These are phyloP conservation scores for Terana coerulea DNA, from an alignment of 768 basidiomycete species.

Conservation along the genomic window DNA sequence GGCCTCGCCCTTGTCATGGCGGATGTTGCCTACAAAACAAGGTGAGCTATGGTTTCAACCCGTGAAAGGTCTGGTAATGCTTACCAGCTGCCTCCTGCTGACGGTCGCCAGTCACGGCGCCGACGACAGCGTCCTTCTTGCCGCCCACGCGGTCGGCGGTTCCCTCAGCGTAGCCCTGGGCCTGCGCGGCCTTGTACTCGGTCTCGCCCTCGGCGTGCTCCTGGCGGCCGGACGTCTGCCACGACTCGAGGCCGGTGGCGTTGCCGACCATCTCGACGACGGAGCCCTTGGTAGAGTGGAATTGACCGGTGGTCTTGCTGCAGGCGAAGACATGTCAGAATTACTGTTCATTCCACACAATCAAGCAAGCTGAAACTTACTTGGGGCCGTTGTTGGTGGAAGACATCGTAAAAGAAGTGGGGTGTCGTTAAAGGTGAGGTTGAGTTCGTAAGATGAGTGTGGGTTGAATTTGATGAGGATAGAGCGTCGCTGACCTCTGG, in stretches of 20 bases:
- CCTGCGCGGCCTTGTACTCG: slow-evolving; percentile 43
- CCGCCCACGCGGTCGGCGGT: slow-evolving; percentile 40
- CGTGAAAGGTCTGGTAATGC: neutral
- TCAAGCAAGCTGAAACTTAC: slow-evolving; percentile 13
- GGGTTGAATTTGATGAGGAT: neutral
- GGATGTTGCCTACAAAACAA: slow-evolving; percentile 40
- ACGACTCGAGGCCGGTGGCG: slow-evolving; percentile 37
- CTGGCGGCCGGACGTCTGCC: slow-evolving; percentile 43
- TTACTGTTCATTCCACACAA: neutral
- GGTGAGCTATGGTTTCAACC: neutral
- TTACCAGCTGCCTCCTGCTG: slow-evolving; percentile 46
- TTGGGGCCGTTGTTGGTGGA: slow-evolving; percentile 22
- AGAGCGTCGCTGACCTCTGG: neutral
- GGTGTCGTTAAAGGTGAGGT: neutral
- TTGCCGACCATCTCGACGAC: slow-evolving; percentile 40
- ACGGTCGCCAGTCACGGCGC: slow-evolving; percentile 54
- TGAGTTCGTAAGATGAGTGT: slow-evolving; percentile 4
- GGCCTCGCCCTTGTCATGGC: slow-evolving; percentile 49
- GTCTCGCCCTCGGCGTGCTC: slow-evolving; percentile 48
- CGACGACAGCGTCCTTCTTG: slow-evolving; percentile 51
- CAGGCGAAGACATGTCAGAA: slow-evolving; percentile 1
- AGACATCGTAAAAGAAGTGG: slow-evolving; percentile 17
- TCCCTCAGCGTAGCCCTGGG: slow-evolving; percentile 50
- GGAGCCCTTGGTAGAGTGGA: slow-evolving; percentile 37
- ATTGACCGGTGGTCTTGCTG: slow-evolving; percentile 36